Percentiles rank a stretch among this genome's conserved stretches.
These are phyloP conservation scores for Carpinus viminea DNA, from an alignment of 306 rosid species.

Conservation along the genomic window DNA sequence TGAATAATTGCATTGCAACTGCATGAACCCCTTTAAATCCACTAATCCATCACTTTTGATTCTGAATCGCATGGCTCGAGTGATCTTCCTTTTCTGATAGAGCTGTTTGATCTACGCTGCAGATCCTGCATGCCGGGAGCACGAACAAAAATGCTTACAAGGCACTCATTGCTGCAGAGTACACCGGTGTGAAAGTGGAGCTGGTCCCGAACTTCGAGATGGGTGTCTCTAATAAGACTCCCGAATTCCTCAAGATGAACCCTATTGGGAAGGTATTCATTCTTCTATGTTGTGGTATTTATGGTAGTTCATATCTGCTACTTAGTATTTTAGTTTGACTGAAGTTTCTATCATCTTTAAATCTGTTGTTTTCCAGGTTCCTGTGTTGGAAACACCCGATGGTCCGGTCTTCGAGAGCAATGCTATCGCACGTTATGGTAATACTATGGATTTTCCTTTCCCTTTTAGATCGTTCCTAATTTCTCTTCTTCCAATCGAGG, in stretches of 20 bases:
- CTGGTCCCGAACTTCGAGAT: constrained; percentile 51
- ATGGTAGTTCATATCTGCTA: neutral
- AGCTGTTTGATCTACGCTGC: constrained; percentile 8
- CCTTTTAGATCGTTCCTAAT: no score
- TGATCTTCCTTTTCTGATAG: neutral
- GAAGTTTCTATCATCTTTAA: neutral
- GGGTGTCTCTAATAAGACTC: constrained; percentile 74
- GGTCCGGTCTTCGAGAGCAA: constrained; percentile 83
- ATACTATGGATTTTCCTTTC: neutral
- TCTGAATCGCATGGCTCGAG: neutral
- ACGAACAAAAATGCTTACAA: constrained; percentile 60
- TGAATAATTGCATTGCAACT: neutral
- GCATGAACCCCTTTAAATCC: neutral
- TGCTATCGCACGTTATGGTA: constrained; percentile 83
- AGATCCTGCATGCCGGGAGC: constrained; percentile 60
- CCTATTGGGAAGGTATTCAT: constrained; percentile 74
- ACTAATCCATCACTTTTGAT: neutral
- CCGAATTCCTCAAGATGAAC: constrained; percentile 75
- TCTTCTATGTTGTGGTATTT: neutral
- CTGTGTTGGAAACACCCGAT: constrained; percentile 75
- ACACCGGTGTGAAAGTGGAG: constrained; percentile 54
- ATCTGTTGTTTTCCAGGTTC: constrained; percentile 45
- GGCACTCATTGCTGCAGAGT: constrained; percentile 62
- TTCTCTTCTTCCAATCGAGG: no score
- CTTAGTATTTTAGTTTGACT: neutral